Evolutionary conservation across 1,284 basidiomycete species (phyloP), one percentile per base, ranked within the genome.

Genomic region (Phlebopus sp.): DNA sequence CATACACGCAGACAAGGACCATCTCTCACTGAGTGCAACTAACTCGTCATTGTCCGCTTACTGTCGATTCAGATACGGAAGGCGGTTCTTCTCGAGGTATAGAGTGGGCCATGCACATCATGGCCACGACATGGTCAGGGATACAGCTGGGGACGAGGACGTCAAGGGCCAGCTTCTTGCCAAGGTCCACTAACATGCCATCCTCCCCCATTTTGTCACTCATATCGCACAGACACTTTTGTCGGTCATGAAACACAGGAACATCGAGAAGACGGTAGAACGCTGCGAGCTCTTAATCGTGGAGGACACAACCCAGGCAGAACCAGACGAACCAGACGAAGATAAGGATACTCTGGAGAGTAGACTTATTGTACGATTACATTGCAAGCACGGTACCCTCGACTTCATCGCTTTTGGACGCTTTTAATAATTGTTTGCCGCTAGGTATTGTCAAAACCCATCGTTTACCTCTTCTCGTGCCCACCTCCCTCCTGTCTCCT

Each of bases 361-460:
- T 60, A 82, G 76, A 59, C 68, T 90, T 45, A 75, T 86, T 32
- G 70, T 91, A 37, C 80, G 82, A 51, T 64, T 91, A 44, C 76
- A 88, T 58, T 91, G 89, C 67, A 90, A 90, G 70, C 84, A 90
- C 56, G 89, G 89, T 85, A 61, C 56, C 68, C 57, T 27, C 46
- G 21, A 13, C 23, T 45, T 27, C 15, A 43, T 44, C 15, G 41
- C 44, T 31, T n/a, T 21, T 2, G 31, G 18, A 17, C 19, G 15
- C 36, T 44, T 27, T 47, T 31, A 38, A n/a, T 35, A 46, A 49
- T 30, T 47, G 36, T 50, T 29, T 15, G 4, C 29, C 32, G 23
- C 13, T 47, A 90, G 88, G 86, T 43, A 81, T 91, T 46, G 67
- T 87, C 18, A 91, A 90, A 67, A 91, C 89, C 0, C 89, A 91